These are phyloP conservation scores for Myxozyma geophila DNA, from an alignment of 805 yeast genomes.

Conservation along the genomic window DNA sequence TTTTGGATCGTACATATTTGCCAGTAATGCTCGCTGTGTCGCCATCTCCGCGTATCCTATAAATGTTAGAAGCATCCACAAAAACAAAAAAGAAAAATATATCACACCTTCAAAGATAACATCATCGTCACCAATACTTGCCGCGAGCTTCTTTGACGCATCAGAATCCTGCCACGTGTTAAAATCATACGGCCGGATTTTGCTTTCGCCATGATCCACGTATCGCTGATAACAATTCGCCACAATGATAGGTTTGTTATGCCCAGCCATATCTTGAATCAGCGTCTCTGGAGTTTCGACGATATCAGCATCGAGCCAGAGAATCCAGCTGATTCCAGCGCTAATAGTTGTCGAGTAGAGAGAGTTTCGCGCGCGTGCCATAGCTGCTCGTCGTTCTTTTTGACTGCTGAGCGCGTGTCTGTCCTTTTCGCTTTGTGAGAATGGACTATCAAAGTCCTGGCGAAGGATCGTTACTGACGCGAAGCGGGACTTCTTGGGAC, in stretches of 20 bases:
- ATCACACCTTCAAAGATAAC: slow-evolving; percentile 84
- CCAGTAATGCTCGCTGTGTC: slow-evolving; percentile 94
- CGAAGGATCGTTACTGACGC: slow-evolving; percentile 84
- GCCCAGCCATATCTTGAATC: slow-evolving; percentile 83
- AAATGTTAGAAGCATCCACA: not conserved
- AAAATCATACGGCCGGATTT: slow-evolving; percentile 88
- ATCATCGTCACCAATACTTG: slow-evolving; percentile 78
- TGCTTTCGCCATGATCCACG: slow-evolving; percentile 59
- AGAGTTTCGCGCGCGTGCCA: slow-evolving; percentile 95
- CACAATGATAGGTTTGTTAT: slow-evolving; percentile 83
- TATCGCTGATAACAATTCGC: slow-evolving; percentile 94
- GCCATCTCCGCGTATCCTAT: slow-evolving; percentile 76
- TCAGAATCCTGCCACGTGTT: slow-evolving; percentile 85
- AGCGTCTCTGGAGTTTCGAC: slow-evolving; percentile 83
- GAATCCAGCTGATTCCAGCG: slow-evolving; percentile 90
- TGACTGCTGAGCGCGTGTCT: slow-evolving; percentile 80
- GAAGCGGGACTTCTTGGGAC: slow-evolving; percentile 69
- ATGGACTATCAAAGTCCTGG: slow-evolving; percentile 79
- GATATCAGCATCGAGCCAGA: slow-evolving; percentile 96
- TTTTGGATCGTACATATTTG: slow-evolving; percentile 71
- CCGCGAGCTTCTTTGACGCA: slow-evolving; percentile 76
- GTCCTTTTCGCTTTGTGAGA: slow-evolving; percentile 75
- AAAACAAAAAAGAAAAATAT: not conserved
- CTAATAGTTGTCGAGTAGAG: slow-evolving; percentile 84
- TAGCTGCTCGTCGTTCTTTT: slow-evolving; percentile 82